Evolutionary conservation across 768 basidiomycete genomes (phyloP).

Genomic region (Leccinum sublutescens): DNA sequence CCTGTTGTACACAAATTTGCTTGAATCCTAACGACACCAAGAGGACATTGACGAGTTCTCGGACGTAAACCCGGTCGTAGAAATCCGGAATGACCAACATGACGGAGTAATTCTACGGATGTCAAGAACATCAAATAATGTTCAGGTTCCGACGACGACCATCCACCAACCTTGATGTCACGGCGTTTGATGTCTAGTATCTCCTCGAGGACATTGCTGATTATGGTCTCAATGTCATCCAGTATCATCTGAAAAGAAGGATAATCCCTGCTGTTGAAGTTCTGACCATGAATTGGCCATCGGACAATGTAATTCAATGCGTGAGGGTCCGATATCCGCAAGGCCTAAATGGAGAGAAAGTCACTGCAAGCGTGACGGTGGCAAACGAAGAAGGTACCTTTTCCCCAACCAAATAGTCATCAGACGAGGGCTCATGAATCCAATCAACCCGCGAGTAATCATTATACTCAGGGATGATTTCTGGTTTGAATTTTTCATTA

Average conservation of each 20-base stretch:
- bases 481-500: slow-evolving; percentile 82
- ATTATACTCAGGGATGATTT: slow-evolving; percentile 81
- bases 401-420: slow-evolving; percentile 63
- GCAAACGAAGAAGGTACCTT: slow-evolving; percentile 42
- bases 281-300: slow-evolving; percentile 80
- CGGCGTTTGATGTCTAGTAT: slow-evolving; percentile 50
- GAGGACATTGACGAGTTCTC: slow-evolving; percentile 71
- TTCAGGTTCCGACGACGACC: background rate
- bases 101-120: slow-evolving; percentile 73
- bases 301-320: slow-evolving; percentile 68
- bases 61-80: slow-evolving; percentile 81
- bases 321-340: slow-evolving; percentile 67
- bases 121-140: background rate
- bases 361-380: slow-evolving; percentile 1
- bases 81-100: slow-evolving; percentile 91
- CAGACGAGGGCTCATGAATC: slow-evolving; percentile 58
- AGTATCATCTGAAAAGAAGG: slow-evolving; percentile 64
- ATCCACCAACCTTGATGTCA: slow-evolving; percentile 57
- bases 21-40: slow-evolving; percentile 85
- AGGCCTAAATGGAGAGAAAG: slow-evolving; percentile 46
- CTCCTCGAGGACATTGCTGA: slow-evolving; percentile 59
- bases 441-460: slow-evolving; percentile 85
- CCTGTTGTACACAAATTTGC: slow-evolving; percentile 91
- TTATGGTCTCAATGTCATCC: slow-evolving; percentile 74
- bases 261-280: slow-evolving; percentile 84